Evolutionary conservation across 257 asterid genomes (phyloP).

Genomic region (Cinchona pubescens): DNA sequence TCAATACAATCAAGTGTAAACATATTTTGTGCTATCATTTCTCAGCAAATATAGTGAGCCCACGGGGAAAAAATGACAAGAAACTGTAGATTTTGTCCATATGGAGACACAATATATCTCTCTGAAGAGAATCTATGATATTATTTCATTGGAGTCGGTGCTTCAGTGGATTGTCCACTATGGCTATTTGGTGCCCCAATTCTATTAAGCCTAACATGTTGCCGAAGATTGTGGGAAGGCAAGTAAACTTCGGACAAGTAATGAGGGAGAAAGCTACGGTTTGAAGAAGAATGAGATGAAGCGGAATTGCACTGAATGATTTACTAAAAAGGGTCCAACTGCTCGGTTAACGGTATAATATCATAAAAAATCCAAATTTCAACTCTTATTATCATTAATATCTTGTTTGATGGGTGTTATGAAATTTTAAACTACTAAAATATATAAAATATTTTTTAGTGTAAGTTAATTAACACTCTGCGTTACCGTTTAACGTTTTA

Average conservation of each 20-base stretch:
- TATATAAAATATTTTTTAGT: too few relatives aligned
- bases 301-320: neutral
- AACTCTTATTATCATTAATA: too few relatives aligned
- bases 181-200: conserved; percentile 27
- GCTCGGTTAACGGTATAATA: too few relatives aligned
- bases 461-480: too few relatives aligned
- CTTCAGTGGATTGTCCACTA: conserved; percentile 38
- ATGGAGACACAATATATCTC: conserved; percentile 7
- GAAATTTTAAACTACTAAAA: too few relatives aligned
- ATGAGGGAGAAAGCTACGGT: conserved; percentile 14
- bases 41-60: conserved; percentile 8
- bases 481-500: too few relatives aligned
- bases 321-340: too few relatives aligned
- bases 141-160: conserved; percentile 38
- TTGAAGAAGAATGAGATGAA: conserved; percentile 2
- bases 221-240: conserved; percentile 36
- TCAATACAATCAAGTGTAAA: conserved; percentile 32
- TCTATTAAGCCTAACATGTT: conserved; percentile 16
- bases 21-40: conserved; percentile 27
- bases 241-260: conserved; percentile 14
- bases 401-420: too few relatives aligned
- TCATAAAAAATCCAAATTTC: too few relatives aligned
- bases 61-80: conserved; percentile 1
- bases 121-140: conserved; percentile 9
- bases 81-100: neutral